These are phyloP conservation scores for Aspergillus luchuensis DNA, from an alignment of 2,329 filamentous ascomycete genomes.

Conservation along the genomic window DNA sequence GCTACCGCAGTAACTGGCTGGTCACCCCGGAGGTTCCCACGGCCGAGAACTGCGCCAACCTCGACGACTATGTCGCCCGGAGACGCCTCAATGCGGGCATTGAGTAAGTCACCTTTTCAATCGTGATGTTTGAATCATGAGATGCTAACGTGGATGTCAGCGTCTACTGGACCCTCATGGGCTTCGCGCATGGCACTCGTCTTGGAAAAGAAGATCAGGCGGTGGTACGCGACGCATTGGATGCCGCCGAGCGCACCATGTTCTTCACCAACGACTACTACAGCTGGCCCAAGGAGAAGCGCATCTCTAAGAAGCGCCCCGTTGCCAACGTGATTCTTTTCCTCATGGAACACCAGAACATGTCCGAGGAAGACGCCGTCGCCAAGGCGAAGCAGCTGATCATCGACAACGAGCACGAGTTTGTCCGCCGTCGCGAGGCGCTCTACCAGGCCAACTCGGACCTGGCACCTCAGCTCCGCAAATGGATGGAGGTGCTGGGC, in stretches of 20 bases:
- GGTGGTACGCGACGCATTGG: slow-evolving; percentile 13
- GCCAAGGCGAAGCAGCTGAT: slow-evolving; percentile 16
- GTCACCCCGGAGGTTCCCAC: slow-evolving; percentile 15
- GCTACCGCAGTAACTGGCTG: slow-evolving; percentile 18
- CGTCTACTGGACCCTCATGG: slow-evolving; percentile 18
- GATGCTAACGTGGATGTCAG: not conserved
- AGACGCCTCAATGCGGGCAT: slow-evolving; percentile 16
- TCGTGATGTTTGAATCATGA: not conserved
- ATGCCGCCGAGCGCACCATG: slow-evolving; percentile 17
- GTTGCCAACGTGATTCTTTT: slow-evolving; percentile 17
- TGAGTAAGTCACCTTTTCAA: slow-evolving; percentile 6
- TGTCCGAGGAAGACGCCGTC: slow-evolving; percentile 14
- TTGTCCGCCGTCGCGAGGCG: slow-evolving; percentile 11
- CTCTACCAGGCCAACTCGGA: slow-evolving; percentile 13
- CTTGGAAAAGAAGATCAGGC: slow-evolving; percentile 17
- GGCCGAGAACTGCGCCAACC: slow-evolving; percentile 16
- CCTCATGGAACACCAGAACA: slow-evolving; percentile 15
- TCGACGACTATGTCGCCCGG: slow-evolving; percentile 17
- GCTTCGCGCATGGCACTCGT: slow-evolving; percentile 17
- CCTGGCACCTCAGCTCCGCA: slow-evolving; percentile 10
- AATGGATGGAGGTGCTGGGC: slow-evolving; percentile 19
- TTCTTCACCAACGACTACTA: slow-evolving; percentile 22
- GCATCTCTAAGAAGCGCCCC: slow-evolving; percentile 8
- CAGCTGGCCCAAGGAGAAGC: slow-evolving; percentile 19
- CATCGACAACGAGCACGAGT: slow-evolving; percentile 16